A percentile compares a stretch with the other conserved stretches of the same genome.
These are phyloP conservation scores for Starmerella floris DNA, from an alignment of 805 yeast genomes.

Conservation along the genomic window DNA sequence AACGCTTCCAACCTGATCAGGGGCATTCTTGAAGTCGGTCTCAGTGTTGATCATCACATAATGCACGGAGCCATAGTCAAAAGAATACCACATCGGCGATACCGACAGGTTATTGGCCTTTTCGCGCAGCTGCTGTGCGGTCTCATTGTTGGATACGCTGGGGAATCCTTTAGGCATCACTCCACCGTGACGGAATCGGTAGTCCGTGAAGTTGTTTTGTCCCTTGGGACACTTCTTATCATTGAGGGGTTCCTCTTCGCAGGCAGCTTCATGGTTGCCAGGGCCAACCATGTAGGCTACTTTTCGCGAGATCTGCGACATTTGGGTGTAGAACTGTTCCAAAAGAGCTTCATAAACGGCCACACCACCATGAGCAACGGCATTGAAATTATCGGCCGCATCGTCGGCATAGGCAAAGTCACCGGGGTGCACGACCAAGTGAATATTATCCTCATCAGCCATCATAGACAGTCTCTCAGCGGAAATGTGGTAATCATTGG, in stretches of 20 bases:
- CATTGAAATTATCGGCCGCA: not conserved
- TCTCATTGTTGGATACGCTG: slow-evolving; percentile 1
- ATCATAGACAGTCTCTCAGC: slow-evolving; percentile 2
- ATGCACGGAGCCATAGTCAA: slow-evolving; percentile 6
- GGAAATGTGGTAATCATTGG: slow-evolving; percentile 5
- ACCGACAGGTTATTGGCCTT: slow-evolving; percentile 3
- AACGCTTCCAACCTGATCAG: slow-evolving; percentile 2
- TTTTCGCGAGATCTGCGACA: slow-evolving; percentile 1
- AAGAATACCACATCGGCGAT: slow-evolving; percentile 8
- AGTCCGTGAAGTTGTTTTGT: slow-evolving; percentile 8
- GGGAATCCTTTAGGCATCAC: slow-evolving; percentile 4
- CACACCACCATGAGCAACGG: slow-evolving; percentile 1
- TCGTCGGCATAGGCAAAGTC: slow-evolving; percentile 8
- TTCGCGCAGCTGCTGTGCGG: not conserved
- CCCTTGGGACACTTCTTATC: slow-evolving; percentile 4
- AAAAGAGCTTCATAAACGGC: slow-evolving; percentile 3
- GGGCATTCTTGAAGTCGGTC: slow-evolving; percentile 6
- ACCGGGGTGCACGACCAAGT: slow-evolving; percentile 2
- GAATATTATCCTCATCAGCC: not conserved
- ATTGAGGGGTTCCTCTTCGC: not conserved
- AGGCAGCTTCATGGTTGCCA: slow-evolving; percentile 9
- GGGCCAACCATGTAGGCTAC: slow-evolving; percentile 1
- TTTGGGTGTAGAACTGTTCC: slow-evolving; percentile 4
- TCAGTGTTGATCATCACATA: slow-evolving; percentile 6
- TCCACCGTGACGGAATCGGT: not conserved